Evolutionary conservation across 768 basidiomycete species (phyloP), one percentile per base, ranked within the genome.

Genomic region (Boletus tomentosulus): DNA sequence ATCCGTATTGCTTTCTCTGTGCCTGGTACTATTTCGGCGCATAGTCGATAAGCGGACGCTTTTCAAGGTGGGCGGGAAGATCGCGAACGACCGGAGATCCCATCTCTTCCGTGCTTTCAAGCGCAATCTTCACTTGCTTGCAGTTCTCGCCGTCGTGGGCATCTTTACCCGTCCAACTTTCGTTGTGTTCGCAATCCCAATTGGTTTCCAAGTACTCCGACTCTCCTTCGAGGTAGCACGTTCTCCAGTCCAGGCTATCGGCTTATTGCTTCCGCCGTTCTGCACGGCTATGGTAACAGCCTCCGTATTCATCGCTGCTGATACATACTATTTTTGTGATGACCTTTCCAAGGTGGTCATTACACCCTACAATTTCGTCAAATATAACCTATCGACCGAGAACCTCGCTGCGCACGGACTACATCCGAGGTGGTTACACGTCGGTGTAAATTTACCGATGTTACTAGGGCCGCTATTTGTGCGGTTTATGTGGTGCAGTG

Each of bases 401-500:
- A 75, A 76, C 59, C 67, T 74, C 33, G 70, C 70, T 0, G 67
- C 64, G 27, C 74, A 76, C 46, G 74, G 74, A 9, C 50, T 75
- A 15, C 74, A 76, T 57, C 74, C 74, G 1, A 64, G 64, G 22
- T 75, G 73, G 74, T 62, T 76, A 6, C 74, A 75, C 53, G 46
- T 70, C 31, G 62, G 66, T 22, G 69, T 76, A 30, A 76, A 76
- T 56, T 53, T 76, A 10, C 74, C 74, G 16, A 67, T 76, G 66
- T 54, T 76, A 13, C 59, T 75, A 4, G 71, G 74, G 16, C 73
- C 73, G 4, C 51, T 67, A 12, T n/a, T 73, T n/a, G 48, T 66
- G 9, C 62, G 64, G 66, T 50, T 62, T 52, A 44, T 48, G 45
- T 54, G 63, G 51, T 49, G 46, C 8, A 57, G 46, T 16, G 38